Percentiles rank a stretch among this genome's conserved stretches.
These are phyloP conservation scores for Epichloe gansuensis DNA, from an alignment of 2,329 filamentous ascomycete genomes.

Conservation along the genomic window DNA sequence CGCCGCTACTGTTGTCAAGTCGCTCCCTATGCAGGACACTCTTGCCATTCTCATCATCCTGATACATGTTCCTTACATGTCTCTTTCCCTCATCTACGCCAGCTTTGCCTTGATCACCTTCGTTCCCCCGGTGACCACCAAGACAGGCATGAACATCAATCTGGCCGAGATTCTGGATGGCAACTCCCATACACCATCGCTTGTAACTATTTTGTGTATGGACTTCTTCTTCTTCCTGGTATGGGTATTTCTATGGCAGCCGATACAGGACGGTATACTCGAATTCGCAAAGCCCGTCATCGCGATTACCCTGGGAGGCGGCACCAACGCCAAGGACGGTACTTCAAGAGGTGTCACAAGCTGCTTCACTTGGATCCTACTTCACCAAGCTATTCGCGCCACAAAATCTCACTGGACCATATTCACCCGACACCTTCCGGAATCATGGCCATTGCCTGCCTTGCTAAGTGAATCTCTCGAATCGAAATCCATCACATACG, in stretches of 20 bases:
- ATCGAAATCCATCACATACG: conserved; percentile 28
- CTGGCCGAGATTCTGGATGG: conserved; percentile 87
- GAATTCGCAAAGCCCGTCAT: conserved; percentile 90
- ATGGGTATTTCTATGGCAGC: conserved; percentile 80
- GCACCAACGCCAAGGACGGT: conserved; percentile 54
- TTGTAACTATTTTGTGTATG: conserved; percentile 73
- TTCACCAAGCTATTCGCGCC: conserved; percentile 38
- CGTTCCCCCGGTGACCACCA: conserved; percentile 68
- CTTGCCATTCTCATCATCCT: conserved; percentile 94
- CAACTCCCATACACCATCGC: conserved; percentile 70
- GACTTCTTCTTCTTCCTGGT: conserved; percentile 72
- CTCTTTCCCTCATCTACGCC: conserved; percentile 79
- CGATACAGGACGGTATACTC: conserved; percentile 75
- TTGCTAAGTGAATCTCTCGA: conserved; percentile 37
- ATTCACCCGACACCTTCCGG: conserved; percentile 32
- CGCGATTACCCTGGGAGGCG: conserved; percentile 77
- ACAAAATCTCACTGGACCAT: conserved; percentile 36
- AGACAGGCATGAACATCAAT: conserved; percentile 66
- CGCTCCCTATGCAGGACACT: conserved; percentile 85
- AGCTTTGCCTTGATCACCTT: conserved; percentile 89
- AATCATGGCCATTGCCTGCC: conserved; percentile 31
- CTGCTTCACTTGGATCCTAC: conserved; percentile 54
- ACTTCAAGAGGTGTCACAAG: conserved; percentile 60
- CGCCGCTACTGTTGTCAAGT: conserved; percentile 73
- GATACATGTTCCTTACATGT: conserved; percentile 78